Evolutionary conservation across 495 filamentous ascomycete genomes (phyloP), one percentile per base, ranked within the genome.

Genomic region (Cercophora samala): DNA sequence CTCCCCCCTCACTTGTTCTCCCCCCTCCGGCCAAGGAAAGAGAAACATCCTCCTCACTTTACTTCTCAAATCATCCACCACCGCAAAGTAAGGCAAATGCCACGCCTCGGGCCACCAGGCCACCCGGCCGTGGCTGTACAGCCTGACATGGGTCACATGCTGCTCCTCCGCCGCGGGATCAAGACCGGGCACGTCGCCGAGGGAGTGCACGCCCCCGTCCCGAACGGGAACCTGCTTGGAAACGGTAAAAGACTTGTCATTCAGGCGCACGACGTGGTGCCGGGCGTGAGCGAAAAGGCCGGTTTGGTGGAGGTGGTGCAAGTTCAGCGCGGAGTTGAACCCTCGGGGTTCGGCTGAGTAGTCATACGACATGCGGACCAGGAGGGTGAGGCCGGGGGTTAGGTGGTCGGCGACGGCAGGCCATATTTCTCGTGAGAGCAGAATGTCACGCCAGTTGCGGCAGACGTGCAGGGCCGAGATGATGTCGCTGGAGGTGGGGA

Each of bases 101-200:
- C 65, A 67, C n/a, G 24, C 65, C 53, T 67, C 65, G n/a, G 65
- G 65, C 65, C 65, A 67, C 65, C 65, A 67, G 8, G 65, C 65
- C n/a, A 67, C 18, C 11, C 65, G 52, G 6, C 65, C 65, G 11
- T 67, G 65, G 15, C 60, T 63, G 52, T 67, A 63, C 8, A 67
- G 52, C 51, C 63, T 67, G 11, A 67, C 8, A 18, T 51, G 52
- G 25, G 53, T 18, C 4, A 54, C 52, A 18, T 18, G 52, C 52
- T 9, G 17, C 17, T 54, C 15, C 13, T 21, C 52, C 19, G 52
- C 4, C 17, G 4, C 4, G 0, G 19, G 17, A 18, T 54, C 52
- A 54, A 54, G 52, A 54, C 19, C 52, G 15, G 52, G 52, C 4
- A 54, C 19, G 6, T 18, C 19, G 13, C 5, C 15, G 13, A 18